Conservation (phyloP, 495 filamentous ascomycete species). For the Neurospora sp. region DNA sequence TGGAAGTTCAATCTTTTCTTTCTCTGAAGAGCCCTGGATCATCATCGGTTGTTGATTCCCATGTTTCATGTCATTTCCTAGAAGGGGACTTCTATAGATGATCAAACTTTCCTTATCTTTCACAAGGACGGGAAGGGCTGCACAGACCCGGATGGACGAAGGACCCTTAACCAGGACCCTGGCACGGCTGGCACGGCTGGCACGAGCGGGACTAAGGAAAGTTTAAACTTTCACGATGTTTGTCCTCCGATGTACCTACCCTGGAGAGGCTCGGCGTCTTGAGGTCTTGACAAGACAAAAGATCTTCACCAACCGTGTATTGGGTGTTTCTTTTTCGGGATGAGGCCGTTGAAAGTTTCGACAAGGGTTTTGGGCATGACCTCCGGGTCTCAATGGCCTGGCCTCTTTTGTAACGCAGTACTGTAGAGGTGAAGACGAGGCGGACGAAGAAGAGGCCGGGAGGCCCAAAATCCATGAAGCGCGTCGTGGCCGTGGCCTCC, state of each 20-base stretch:
- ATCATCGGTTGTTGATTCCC: neutral
- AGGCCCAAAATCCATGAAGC: neutral
- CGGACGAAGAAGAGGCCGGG: neutral
- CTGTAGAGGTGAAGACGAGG: neutral
- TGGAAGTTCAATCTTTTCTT: neutral
- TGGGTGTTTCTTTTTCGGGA: neutral
- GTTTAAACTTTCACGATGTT: neutral
- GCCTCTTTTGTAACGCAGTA: neutral
- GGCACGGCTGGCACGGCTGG: neutral
- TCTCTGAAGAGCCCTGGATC: neutral
- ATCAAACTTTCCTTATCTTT: neutral
- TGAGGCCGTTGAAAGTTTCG: neutral
- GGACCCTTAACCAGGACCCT: neutral
- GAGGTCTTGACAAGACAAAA: neutral
- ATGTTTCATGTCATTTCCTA: neutral
- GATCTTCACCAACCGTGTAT: neutral
- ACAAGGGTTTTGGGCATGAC: neutral
- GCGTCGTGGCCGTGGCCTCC: neutral
- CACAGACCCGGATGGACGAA: neutral
- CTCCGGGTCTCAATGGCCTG: neutral
- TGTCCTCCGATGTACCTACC: neutral
- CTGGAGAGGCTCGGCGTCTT: neutral
- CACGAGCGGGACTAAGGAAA: too few relatives aligned
- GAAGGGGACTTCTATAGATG: neutral
- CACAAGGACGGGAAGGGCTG: neutral